Percentiles rank a stretch among this genome's conserved stretches.
phyloP scores from a whole-genome alignment of 2,329 filamentous ascomycete genomes.

The Diaporthe ampelina region DNA sequence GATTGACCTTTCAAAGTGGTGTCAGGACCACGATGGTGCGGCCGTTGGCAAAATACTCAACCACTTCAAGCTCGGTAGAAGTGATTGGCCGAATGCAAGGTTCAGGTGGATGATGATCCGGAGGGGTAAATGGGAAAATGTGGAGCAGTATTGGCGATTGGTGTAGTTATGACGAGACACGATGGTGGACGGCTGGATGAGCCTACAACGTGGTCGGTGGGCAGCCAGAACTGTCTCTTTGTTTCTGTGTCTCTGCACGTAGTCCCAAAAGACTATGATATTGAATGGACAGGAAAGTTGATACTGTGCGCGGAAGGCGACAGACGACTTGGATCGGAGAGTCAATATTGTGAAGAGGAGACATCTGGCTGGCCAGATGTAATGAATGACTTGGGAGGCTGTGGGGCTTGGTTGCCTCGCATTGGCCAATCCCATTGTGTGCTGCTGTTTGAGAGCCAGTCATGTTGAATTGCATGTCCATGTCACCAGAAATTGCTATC shows the following conservation, averaged over 20 bases:
- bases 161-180: neutral
- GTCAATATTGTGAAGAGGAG: neutral
- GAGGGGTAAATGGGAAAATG: neutral
- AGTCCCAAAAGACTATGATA: neutral
- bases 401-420: neutral
- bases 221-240: neutral
- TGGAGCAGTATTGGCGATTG: neutral
- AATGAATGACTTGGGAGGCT: neutral
- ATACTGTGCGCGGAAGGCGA: neutral
- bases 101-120: neutral
- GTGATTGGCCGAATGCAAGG: neutral
- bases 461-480: neutral
- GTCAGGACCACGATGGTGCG: neutral
- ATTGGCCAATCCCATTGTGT: constrained; percentile 9
- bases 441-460: constrained; percentile 3
- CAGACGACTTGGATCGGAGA: neutral
- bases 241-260: neutral
- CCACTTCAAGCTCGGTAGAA: neutral
- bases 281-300: neutral
- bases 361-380: neutral
- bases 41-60: neutral
- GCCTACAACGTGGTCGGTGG: neutral
- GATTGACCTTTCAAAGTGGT: neutral
- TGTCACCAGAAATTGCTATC: neutral
- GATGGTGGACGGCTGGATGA: neutral